Evolutionary conservation across 495 filamentous ascomycete genomes (phyloP), one percentile per base, ranked within the genome.

Genomic region (Letharia lupina): DNA sequence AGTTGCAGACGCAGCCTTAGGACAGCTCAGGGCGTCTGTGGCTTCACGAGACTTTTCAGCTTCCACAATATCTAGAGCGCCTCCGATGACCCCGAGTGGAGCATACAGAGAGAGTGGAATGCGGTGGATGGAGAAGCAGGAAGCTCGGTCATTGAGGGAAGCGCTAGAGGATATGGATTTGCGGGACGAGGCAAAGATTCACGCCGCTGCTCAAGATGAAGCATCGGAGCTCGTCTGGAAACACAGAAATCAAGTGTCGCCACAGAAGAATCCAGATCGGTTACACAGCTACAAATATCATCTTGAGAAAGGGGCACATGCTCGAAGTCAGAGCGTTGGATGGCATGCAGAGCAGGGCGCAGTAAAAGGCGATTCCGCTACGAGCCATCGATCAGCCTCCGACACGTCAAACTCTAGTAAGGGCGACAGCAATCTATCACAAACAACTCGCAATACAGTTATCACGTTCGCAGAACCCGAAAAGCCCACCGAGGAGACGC

Each of bases 171-270:
- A 89, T 70, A 86, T 94, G 84, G 86, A 90, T 71, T 61, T 90
- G 50, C 76, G 87, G 3, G 88, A 90, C 47, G 90, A 95, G 39
- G 75, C 79, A 60, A 81, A 83, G 39, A 65, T 96, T 35, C 87
- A 93, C 70, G 74, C 84, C 12, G 90, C 88, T 33, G 92, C 92
- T 12, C 86, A 92, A 66, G 83, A 93, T 65, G 92, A 96, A 73
- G 92, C 92, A 1, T 88, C 91, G 5, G 89, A 96, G 70, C 80
- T 96, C 6, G 91, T 96, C 31, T 94, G 86, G 84, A 86, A 86
- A 72, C 91, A 96, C 71, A 84, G 89, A 69, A 84, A 94, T 69
- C 83, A 86, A 1, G 83, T 81, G 1, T 74, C 83, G 37, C 80
- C 83, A 0, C 77, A 76, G 31, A 79, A 77, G 58, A 81, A 82